Evolutionary conservation across 345 rosid genomes (phyloP), one percentile per base, ranked within the genome.

Genomic region (Euphorbia tirucalli): DNA sequence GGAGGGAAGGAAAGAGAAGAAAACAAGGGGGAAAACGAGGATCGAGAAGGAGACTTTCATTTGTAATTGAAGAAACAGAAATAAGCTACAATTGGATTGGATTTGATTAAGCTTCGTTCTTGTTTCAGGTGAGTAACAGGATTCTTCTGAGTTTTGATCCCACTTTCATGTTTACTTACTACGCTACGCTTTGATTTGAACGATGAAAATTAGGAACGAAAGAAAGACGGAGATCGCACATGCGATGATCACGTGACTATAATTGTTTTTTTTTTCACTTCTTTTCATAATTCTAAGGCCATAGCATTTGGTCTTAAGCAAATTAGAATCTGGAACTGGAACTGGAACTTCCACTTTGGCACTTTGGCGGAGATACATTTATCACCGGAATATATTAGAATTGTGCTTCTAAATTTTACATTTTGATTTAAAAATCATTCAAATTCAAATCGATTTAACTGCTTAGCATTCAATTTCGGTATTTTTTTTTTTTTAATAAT

Each of bases 1-100:
- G 8, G 79, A 77, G 46, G 68, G 44, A 56, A 79, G 65, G 58
- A 68, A 37, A 43, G 72, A 70, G 41, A 73, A 78, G 81, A 74
- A 64, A 44, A 69, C 19, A 27, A 74, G 43, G n/a, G n/a, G n/a
- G n/a, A n/a, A n/a, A n/a, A n/a, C n/a, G 44, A 7, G 30, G 30
- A 67, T 22, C 27, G 55, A 18, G 55, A 69, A 48, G 31, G 68
- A 61, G 14, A 78, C 39, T 49, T 75, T 65, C 68, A 61, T 78
- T 81, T 31, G 1, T 6, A 15, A 65, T 28, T 65, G 27, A 10
- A 59, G 15, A 59, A 61, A 11, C 0, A 64, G 14, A 62, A 60
- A 2, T 37, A 32, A 21, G 41, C 21, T 63, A 18, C 0, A 13
- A 13, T 4, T 19, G 2, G 7, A 7, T 19, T 8, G 65, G n/a